Conservation (phyloP, 169 alveolate species). For the Babesia microti region DNA sequence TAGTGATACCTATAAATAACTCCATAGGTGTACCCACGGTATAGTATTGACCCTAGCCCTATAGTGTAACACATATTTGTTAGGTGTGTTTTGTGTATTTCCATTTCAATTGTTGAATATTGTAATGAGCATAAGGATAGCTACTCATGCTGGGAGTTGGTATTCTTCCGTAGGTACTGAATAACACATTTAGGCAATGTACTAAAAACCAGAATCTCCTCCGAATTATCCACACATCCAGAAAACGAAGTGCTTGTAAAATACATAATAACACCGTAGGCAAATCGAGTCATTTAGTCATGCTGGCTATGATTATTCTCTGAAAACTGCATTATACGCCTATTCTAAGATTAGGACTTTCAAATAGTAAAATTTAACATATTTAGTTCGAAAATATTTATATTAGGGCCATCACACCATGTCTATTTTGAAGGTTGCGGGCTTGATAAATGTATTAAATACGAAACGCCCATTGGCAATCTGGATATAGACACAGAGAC, state of each 20-base stretch:
- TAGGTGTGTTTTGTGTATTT: not conserved
- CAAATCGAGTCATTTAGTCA: slow-evolving; percentile 51
- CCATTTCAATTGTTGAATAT: not conserved
- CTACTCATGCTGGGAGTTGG: slow-evolving; percentile 88
- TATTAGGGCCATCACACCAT: slow-evolving; percentile 90
- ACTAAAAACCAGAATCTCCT: no score
- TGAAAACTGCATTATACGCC: slow-evolving; percentile 82
- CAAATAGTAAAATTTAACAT: slow-evolving; percentile 32
- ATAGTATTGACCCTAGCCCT: not conserved
- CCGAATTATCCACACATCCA: no score
- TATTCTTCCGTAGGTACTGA: slow-evolving; percentile 63
- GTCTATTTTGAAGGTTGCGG: slow-evolving; percentile 75
- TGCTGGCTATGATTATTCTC: slow-evolving; percentile 86
- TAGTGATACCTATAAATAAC: not conserved
- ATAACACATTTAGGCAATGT: no score
- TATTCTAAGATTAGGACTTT: slow-evolving; percentile 64
- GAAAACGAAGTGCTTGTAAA: slow-evolving; percentile 2
- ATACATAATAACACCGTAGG: slow-evolving; percentile 44
- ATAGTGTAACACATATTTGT: not conserved
- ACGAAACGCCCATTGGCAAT: slow-evolving; percentile 84
- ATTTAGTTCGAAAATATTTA: slow-evolving; percentile 67
- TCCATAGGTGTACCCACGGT: not conserved
- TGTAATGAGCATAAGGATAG: slow-evolving; percentile 47
- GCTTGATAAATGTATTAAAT: slow-evolving; percentile 40
- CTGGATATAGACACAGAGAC: slow-evolving; percentile 63